Evolutionary conservation across 371 early-diverging fungal genomes (phyloP).

Genomic region (Mucor piriformis): DNA sequence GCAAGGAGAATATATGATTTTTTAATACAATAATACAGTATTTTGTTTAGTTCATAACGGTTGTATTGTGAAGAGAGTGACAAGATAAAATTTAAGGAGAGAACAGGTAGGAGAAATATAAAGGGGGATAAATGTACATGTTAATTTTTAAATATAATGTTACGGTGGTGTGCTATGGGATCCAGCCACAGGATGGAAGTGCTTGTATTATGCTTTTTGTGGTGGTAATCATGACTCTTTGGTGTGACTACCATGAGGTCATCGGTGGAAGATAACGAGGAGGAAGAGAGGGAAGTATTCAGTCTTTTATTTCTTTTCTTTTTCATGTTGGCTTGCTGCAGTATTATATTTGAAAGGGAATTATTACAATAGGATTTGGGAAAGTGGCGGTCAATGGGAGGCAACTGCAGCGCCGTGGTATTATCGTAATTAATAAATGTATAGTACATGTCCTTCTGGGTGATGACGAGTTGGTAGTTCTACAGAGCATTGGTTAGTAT

Average conservation of each 20-base stretch:
- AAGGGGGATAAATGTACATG: neutral
- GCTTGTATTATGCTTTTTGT: neutral
- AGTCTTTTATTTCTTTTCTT: neutral
- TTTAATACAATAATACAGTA: too few species aligned
- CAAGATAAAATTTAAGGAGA: neutral
- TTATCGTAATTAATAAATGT: constrained; percentile 8
- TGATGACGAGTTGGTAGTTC: constrained; percentile 15
- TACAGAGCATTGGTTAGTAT: neutral
- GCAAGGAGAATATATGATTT: too few species aligned
- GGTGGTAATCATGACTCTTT: neutral
- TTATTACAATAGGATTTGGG: constrained; percentile 5
- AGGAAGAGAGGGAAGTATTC: neutral
- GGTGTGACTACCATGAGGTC: constrained; percentile 10
- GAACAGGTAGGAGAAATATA: neutral
- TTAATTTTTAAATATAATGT: constrained; percentile 1
- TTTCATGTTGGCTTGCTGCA: neutral
- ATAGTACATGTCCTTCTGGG: constrained; percentile 8
- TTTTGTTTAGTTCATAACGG: neutral
- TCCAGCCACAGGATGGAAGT: neutral
- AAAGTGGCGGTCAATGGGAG: constrained; percentile 11
- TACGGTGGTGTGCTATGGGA: neutral
- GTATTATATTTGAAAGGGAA: neutral
- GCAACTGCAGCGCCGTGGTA: neutral
- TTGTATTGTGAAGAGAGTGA: constrained; percentile 11
- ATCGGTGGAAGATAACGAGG: neutral